Evolutionary conservation across 768 basidiomycete species (phyloP).

Genomic region (Suillus tomentosus): DNA sequence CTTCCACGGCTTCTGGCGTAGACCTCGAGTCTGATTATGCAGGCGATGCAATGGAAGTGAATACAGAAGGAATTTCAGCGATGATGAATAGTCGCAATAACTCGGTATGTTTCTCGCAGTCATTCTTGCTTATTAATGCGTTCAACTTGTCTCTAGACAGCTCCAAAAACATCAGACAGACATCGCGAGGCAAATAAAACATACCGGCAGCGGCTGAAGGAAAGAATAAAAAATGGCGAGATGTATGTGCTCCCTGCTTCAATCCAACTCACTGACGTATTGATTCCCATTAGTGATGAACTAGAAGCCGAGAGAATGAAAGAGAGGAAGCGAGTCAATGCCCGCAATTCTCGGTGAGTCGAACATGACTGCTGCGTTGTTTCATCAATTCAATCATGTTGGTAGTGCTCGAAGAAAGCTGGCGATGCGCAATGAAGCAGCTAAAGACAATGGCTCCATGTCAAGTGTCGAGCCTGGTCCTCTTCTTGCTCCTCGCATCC

Average conservation of each 20-base stretch:
- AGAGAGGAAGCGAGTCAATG: constrained; percentile 2
- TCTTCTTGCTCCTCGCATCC: background rate
- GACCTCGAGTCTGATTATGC: background rate
- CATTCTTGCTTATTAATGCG: background rate
- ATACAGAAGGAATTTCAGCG: background rate
- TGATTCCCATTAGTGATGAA: background rate
- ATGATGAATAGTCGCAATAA: background rate
- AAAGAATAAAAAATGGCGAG: constrained; percentile 8
- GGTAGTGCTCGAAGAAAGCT: constrained; percentile 3
- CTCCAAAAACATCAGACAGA: background rate
- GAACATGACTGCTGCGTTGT: background rate
- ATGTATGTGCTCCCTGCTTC: background rate
- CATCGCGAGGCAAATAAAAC: constrained; percentile 5
- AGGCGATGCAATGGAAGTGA: constrained; percentile 1
- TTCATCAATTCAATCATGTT: background rate
- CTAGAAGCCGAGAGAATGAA: constrained; percentile 4
- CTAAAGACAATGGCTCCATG: background rate
- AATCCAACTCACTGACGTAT: background rate
- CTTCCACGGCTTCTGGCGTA: background rate
- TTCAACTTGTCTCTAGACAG: background rate
- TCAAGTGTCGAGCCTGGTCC: background rate
- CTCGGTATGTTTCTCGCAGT: background rate
- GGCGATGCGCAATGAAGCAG: constrained; percentile 1
- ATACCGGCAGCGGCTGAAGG: constrained; percentile 3
- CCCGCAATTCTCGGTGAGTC: constrained; percentile 6